Base-by-base conservation (phyloP, 2,329 filamentous ascomycete species). In the Neofusicoccum umdonicola region DNA sequence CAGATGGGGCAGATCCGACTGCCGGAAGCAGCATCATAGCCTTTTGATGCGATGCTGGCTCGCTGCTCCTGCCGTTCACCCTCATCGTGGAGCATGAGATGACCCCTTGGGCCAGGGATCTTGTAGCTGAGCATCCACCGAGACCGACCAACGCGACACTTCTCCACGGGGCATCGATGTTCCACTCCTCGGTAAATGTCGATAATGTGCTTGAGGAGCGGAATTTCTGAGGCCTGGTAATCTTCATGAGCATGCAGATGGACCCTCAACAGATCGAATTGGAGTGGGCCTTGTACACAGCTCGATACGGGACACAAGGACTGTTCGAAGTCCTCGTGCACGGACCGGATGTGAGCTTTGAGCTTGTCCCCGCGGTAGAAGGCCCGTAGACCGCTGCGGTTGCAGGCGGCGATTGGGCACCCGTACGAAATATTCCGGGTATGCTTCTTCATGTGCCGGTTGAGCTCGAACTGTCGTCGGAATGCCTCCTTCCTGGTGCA, bases 311-410 rank as follows among this genome's bases (percentile, higher is more conserved):
- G 37, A n/a, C 52, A 57, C 9, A 13, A 19, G 19, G 35, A 19
- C 7, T 27, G 17, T 7, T 57, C 52, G 9, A 27, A 37, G 1
- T 57, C 37, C 1, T 44, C 41, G n/a, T 57, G 52, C 6, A 27
- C 52, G 8, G 52, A 31, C 17, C 17, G 35, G 4, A 57, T 19
- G 9, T 57, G 52, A 8, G 52, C 52, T 17, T 27, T 27, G 12
- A 57, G 17, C 15, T 57, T 57, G 37, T 57, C 52, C 37, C 17
- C 37, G 9, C 52, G 34, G 37, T 57, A 57, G 52, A 57, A 57
- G 6, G 52, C 35, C 3, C 22, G 17, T 9, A 2, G 1, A 7
- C 52, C 52, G 3, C 15, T 9, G 5, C 52, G 52, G 37, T 57
- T 57, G 52, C 52, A 57, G n/a, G 17, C 17, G 52, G 42, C 42